phyloP scores from a whole-genome alignment of 2,329 filamentous ascomycete species.

The Xylaria sp. region DNA sequence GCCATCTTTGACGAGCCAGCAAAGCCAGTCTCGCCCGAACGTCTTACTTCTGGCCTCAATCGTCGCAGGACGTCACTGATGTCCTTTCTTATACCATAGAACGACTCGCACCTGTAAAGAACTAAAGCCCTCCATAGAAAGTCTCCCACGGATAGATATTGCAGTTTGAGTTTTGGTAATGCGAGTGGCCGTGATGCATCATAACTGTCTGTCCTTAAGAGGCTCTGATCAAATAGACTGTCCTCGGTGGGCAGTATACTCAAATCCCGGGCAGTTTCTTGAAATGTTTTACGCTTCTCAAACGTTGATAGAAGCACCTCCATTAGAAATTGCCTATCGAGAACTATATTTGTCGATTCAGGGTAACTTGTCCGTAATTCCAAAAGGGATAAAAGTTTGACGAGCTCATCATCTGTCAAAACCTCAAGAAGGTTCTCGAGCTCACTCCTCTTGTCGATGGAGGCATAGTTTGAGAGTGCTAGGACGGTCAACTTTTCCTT shows the following conservation, averaged over 20 bases:
- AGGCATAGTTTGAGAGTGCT: slow-evolving; percentile 90
- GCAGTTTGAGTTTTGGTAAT: slow-evolving; percentile 92
- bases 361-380: slow-evolving; percentile 88
- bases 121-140: slow-evolving; percentile 96
- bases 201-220: slow-evolving; percentile 85
- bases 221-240: slow-evolving; percentile 79
- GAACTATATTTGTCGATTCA: slow-evolving; percentile 69
- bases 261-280: slow-evolving; percentile 78
- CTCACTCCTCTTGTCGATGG: slow-evolving; percentile 83
- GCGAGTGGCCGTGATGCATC: slow-evolving; percentile 88
- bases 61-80: slow-evolving; percentile 85
- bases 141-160: slow-evolving; percentile 94
- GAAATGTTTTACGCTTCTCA: slow-evolving; percentile 83
- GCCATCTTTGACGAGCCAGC: slow-evolving; percentile 92
- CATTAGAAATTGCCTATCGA: slow-evolving; percentile 72
- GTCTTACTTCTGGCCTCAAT: slow-evolving; percentile 74
- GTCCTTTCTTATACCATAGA: slow-evolving; percentile 93
- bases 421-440: slow-evolving; percentile 78
- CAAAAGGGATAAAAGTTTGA: slow-evolving; percentile 74
- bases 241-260: slow-evolving; percentile 86
- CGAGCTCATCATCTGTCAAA: slow-evolving; percentile 79
- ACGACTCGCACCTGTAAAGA: slow-evolving; percentile 88
- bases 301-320: slow-evolving; percentile 81
- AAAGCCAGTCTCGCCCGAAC: slow-evolving; percentile 76
- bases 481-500: slow-evolving; percentile 91